Conservation (phyloP, 352 stramenopile genomes). For the Aphanomyces stellatus region DNA sequence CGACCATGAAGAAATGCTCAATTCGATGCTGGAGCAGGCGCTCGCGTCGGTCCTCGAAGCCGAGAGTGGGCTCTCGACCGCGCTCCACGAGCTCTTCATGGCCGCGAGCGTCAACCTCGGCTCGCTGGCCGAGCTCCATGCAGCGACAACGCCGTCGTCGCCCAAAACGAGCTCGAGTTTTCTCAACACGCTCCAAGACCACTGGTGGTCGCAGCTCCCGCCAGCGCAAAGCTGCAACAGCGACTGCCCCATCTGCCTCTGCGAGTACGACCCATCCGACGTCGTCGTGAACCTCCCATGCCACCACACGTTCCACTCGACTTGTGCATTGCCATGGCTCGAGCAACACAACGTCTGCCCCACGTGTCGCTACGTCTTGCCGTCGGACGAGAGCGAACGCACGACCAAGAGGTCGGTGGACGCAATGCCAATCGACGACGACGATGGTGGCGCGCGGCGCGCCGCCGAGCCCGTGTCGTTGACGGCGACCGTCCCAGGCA, state of each 20-base stretch:
- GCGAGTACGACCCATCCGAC: conserved; percentile 60
- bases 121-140: not conserved
- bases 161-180: not conserved
- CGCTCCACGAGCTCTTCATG: conserved; percentile 4
- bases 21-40: conserved; percentile 5
- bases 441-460: not conserved
- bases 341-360: conserved; percentile 70
- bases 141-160: not conserved
- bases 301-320: conserved; percentile 67
- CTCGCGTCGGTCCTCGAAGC: conserved; percentile 5
- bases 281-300: conserved; percentile 58
- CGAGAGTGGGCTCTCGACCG: not conserved
- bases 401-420: not conserved
- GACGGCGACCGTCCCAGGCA: not conserved
- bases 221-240: conserved; percentile 21
- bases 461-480: not conserved
- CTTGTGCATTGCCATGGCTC: conserved; percentile 69
- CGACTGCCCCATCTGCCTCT: conserved; percentile 69
- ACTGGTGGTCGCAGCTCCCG: not conserved
- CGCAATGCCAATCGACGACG: not conserved
- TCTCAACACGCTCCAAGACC: not conserved
- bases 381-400: conserved; percentile 27
- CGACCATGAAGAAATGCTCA: conserved; percentile 9
- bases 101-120: not conserved
- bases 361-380: conserved; percentile 58